Base-by-base conservation (phyloP, 805 yeast genomes). In the Wickerhamiella australiensis region DNA sequence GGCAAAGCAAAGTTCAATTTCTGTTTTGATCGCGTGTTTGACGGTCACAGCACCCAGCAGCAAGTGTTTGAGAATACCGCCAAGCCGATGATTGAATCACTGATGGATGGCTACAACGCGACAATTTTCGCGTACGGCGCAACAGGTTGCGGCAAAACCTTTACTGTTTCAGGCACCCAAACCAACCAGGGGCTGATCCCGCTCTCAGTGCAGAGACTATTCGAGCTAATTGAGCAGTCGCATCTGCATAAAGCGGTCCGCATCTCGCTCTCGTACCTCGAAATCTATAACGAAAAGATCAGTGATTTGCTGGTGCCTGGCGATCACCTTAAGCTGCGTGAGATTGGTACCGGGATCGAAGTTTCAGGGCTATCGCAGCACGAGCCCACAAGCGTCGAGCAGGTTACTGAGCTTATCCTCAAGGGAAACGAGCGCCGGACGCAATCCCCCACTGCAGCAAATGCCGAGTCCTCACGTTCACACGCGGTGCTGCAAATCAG, bases 81-180 rank as follows among this genome's bases (percentile, higher is more conserved):
- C 0, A 68, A 72, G 46, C 90, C 94, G 0, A 67, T 86, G 44
- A 68, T 88, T 6, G 85, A 80, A 53, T 74, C 80, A 36, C 79
- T 86, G 0, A 63, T 88, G 38, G 92, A 84, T 53, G 97, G 96
- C 0, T 85, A 70, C 65, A 87, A 90, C 62, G 81, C 95, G 5
- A 86, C 96, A 0, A 85, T 88, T 0, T 88, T 88, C 68, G 96
- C 97, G 0, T 88, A 88, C 62, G 97, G 97, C 1, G 69, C 97
- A 25, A 88, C 97, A 0, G 97, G 97, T 0, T 88, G 96, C 64
- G 97, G 97, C n/a, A 88, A 88, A 61, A 88, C 96, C 0, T 86
- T 82, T 62, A 88, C 97, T 0, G 83, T 88, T 27, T 76, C 82
- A 61, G 96, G 96, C 0, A 74, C 80, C 0, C 72, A 78, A 0